phyloP scores from a whole-genome alignment of 768 basidiomycete species.

The Kwoniella sp. region DNA sequence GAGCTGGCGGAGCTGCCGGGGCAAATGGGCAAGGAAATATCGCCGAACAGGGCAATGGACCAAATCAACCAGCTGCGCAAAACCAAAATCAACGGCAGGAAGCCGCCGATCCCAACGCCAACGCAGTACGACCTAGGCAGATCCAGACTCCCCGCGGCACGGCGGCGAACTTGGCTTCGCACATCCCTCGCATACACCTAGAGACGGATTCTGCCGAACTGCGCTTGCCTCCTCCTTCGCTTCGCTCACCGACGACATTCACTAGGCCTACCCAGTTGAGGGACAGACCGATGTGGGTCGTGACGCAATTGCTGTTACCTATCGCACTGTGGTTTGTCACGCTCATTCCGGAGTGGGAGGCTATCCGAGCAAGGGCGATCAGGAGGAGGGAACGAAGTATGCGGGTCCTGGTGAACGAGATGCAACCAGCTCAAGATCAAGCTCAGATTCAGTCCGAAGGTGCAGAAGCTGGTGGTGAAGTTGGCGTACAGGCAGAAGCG shows the following conservation, averaged over 20 bases:
- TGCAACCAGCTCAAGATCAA: constrained; percentile 6
- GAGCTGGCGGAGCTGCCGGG: not conserved
- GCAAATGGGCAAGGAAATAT: constrained; percentile 1
- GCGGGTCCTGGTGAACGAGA: constrained; percentile 37
- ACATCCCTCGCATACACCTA: constrained; percentile 28
- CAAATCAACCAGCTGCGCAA: not conserved
- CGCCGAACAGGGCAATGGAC: not conserved
- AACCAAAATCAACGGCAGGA: not conserved
- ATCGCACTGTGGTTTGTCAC: constrained; percentile 47
- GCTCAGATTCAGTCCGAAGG: not conserved
- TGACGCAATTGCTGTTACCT: constrained; percentile 43
- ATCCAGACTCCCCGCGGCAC: not conserved
- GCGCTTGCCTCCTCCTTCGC: constrained; percentile 21
- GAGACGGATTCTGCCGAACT: constrained; percentile 34
- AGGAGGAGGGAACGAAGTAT: constrained; percentile 40
- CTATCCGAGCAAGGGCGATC: constrained; percentile 34
- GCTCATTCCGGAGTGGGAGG: constrained; percentile 46
- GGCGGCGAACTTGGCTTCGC: not conserved
- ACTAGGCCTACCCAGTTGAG: not conserved
- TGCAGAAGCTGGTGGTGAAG: not conserved
- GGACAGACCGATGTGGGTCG: constrained; percentile 23
- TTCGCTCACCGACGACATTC: constrained; percentile 2
- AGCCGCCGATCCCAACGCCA: not conserved
- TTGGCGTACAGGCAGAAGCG: not conserved
- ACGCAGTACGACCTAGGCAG: not conserved